Base-by-base conservation (phyloP, 371 early-diverging fungal genomes). In the Lichtheimia ornata region DNA sequence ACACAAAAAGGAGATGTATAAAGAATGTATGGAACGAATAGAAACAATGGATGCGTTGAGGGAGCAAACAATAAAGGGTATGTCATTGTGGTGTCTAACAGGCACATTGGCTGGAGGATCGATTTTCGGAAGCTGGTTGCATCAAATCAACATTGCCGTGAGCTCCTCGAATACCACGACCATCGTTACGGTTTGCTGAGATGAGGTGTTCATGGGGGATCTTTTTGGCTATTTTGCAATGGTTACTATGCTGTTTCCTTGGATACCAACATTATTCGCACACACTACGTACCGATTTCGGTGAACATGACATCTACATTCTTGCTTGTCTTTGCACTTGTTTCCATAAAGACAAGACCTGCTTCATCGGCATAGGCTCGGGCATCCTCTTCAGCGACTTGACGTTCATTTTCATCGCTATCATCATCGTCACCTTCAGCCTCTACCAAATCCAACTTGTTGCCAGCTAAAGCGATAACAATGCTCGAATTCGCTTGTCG, bases 391-490 rank as follows among this genome's bases (percentile, higher is more conserved):
- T 74, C 74, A 6, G 85, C 66, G 15, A 91, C 89, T 55, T 87
- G 81, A 62, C 90, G 77, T 20, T 78, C 81, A 18, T 70, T 73
- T 14, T 77, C 66, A 9, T 53, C 54, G 17, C 22, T 22, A 11
- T 60, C 66, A 18, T 61, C 72, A 30, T 72, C 65, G 11, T 79
- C 76, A 40, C 65, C 56, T 24, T 66, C 72, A 30, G 71, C 54
- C 59, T 70, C 58, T 20, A 81, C 91, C 64, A 97, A 70, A 71
- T 98, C 98, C 13, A 91, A 77, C 77, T 98, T 97, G 80, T 97
- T 97, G 52, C 97, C 99, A 30, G 96, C 97, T 64, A 99, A 77
- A 22, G 97, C 97, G 83, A 96, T 97, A 59, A 98, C 94, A 64
- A 96, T 99, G 71, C 89, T 89, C 45, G 94, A 91, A 72, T 92